These are phyloP conservation scores for Pachyrhizus erosus DNA, from an alignment of 306 rosid species.

Conservation along the genomic window DNA sequence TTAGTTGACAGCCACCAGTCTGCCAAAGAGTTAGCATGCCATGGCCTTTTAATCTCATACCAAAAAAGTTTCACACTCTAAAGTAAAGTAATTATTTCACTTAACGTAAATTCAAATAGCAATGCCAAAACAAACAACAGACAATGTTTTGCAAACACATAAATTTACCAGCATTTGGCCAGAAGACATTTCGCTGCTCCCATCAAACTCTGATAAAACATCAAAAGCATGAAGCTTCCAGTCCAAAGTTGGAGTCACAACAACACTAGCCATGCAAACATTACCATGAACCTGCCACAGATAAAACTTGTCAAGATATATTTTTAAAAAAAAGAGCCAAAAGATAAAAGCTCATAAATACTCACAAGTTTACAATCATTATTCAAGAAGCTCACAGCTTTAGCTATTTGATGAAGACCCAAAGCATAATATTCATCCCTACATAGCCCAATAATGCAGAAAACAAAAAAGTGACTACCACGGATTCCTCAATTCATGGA, in stretches of 20 bases:
- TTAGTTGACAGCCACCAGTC: constrained; percentile 26
- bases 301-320: constrained; percentile 46
- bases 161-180: constrained; percentile 89
- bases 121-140: constrained; percentile 33
- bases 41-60: constrained; percentile 11
- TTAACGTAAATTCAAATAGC: not conserved
- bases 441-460: constrained; percentile 24
- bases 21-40: constrained; percentile 9
- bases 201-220: constrained; percentile 90
- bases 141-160: constrained; percentile 17
- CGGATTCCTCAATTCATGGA: not conserved
- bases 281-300: constrained; percentile 84
- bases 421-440: constrained; percentile 99
- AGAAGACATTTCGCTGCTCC: constrained; percentile 63
- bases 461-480: not conserved
- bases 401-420: constrained; percentile 94
- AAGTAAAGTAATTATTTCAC: constrained; percentile 25
- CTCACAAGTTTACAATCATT: constrained; percentile 98
- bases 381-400: constrained; percentile 98
- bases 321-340: not conserved
- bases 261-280: constrained; percentile 95
- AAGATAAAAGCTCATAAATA: constrained; percentile 4
- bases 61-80: constrained; percentile 13
- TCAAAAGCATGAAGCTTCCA: constrained; percentile 99
- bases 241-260: constrained; percentile 94